Evolutionary conservation across 148 eudicot species (phyloP), one percentile per base, ranked within the genome.

Genomic region (Polygonum maritimum): DNA sequence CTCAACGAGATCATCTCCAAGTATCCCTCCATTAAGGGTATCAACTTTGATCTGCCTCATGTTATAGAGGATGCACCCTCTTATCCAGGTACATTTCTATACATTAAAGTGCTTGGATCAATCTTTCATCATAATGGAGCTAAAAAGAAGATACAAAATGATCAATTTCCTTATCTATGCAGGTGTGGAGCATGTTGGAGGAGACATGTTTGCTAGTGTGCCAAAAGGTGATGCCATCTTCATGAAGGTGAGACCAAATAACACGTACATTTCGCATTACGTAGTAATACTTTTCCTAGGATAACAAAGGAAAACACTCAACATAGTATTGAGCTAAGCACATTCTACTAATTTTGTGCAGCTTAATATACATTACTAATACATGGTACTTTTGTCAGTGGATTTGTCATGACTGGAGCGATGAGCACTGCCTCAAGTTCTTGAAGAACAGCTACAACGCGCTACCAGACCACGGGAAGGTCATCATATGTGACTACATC

Each of bases 21-120:
- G 19, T 69, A 79, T 19, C 78, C 81, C 0, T 9, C 51, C 13
- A 79, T 79, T 3, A 79, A 75, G 45, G 81, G 81, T 19, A 75
- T 79, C 69, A 79, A 79, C 55, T 79, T 79, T 38, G 81, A 79
- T 26, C 52, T 79, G 41, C 78, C 74, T 48, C 81, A 79, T 75
- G 81, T 79, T 33, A 71, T 79, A 38, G 71, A 41, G n/a, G 72
- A 79, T 12, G 75, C 78, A 40, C 69, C 78, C 51, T 0, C 62
- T 75, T 79, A 47, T 75, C 78, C 75, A 18, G 82, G 81, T 74
- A 69, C 31, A 38, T n/a, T 14, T 2, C 71, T 40, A 62, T 6
- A 44, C 9, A 6, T 39, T 44, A 44, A 44, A 6, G 9, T 10
- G 47, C 1, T 44, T n/a, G 9, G 11, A 44, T 21, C 41, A 36